Conservation (phyloP, 257 asterid species). For the Capsicum pubescens region DNA sequence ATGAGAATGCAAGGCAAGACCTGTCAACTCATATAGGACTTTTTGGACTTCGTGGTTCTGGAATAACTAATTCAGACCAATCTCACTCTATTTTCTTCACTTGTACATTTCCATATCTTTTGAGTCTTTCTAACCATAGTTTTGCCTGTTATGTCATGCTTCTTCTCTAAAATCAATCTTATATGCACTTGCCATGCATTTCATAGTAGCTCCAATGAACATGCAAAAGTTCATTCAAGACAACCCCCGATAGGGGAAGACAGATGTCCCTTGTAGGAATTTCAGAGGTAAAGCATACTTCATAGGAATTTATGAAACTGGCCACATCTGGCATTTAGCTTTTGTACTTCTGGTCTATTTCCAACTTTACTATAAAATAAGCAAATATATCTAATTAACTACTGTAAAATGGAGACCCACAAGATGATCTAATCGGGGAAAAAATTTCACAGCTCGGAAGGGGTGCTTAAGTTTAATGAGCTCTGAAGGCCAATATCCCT, state of each 20-base stretch:
- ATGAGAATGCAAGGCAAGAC: conserved; percentile 14
- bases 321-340: conserved; percentile 11
- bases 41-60: neutral
- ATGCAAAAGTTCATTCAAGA: conserved; percentile 3
- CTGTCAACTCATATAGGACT: neutral
- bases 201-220: neutral
- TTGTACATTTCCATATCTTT: neutral
- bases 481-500: neutral
- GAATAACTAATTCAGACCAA: conserved; percentile 6
- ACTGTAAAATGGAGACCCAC: conserved; percentile 13
- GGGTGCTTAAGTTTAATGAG: neutral
- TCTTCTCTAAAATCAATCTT: neutral
- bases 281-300: conserved; percentile 1
- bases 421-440: neutral
- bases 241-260: neutral
- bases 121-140: neutral
- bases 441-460: neutral
- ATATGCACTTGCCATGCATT: neutral
- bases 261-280: conserved; percentile 5
- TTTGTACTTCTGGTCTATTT: neutral
- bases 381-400: neutral
- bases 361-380: conserved; percentile 1
- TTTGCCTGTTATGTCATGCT: neutral
- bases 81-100: conserved; percentile 10
- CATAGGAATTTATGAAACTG: neutral